Evolutionary conservation across 129 eudicot genomes (phyloP), one percentile per base, ranked within the genome.

Genomic region (Deinandra increscens): DNA sequence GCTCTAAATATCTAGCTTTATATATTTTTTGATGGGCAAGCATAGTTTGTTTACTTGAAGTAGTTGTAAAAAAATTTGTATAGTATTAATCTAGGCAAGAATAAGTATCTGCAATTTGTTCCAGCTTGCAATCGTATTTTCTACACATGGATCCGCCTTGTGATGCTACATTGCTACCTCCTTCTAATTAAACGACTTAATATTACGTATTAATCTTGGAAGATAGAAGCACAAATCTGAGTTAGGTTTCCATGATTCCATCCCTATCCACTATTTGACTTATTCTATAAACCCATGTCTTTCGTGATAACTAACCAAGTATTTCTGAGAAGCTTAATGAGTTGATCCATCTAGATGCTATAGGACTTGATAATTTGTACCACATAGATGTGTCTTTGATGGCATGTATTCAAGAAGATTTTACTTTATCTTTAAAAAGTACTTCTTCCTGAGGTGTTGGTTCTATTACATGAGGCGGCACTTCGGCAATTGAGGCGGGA

Each of bases 61-160:
- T 74, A 38, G 55, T 20, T 50, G 43, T 22, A 0, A 37, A 17
- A 19, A 11, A 17, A 62, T 17, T 13, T 50, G n/a, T 38, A 14
- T 37, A 10, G 43, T 20, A 63, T 73, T 14, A 62, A 33, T 64
- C 6, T 22, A 54, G 54, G 64, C 23, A 38, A 54, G 31, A 61
- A 20, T 62, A 60, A 18, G 54, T 56, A n/a, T 33, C 14, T 72
- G 39, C 61, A 48, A 20, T 72, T 41, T 63, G 51, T 72, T 51
- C 20, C 14, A 45, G 18, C 62, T 31, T 43, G 37, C 60, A 10
- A 22, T 9, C 22, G 60, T 9, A 2, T 3, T 33, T 53, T 53
- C 33, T 22, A 54, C 6, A 20, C 14, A 9, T 54, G 14, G 33
- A 53, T 19, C 17, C 8, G 7, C 4, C 53, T 46, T 46, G 19